These are phyloP conservation scores for Kodamaea neixiangensis DNA, from an alignment of 805 yeast species.

Conservation along the genomic window DNA sequence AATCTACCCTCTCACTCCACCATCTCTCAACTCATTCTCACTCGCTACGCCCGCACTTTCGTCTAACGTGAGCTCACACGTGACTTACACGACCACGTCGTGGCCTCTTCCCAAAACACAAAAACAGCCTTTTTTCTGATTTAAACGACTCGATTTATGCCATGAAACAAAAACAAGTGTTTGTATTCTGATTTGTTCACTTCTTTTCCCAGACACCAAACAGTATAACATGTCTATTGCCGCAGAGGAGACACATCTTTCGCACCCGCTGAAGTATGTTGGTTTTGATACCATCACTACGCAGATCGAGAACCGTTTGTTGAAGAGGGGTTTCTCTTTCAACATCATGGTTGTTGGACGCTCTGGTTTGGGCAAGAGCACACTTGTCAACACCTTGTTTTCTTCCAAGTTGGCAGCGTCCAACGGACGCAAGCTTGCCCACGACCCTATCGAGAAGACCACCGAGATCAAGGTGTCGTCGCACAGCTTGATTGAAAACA, in stretches of 20 bases:
- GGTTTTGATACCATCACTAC: constrained; percentile 96
- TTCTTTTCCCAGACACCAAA: neutral
- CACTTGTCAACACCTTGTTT: constrained; percentile 87
- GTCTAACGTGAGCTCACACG: neutral
- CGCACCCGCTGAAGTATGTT: constrained; percentile 75
- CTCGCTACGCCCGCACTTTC: neutral
- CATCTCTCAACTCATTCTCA: too few relatives aligned
- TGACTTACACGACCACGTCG: neutral
- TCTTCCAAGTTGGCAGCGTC: constrained; percentile 76
- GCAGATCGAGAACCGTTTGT: constrained; percentile 88
- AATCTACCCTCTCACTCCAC: too few relatives aligned
- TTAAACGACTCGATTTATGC: constrained; percentile 5
- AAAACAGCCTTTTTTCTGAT: constrained; percentile 5
- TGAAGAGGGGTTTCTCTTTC: constrained; percentile 92
- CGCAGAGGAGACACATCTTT: constrained; percentile 13
- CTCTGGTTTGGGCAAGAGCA: constrained; percentile 93
- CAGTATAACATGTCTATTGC: constrained; percentile 12
- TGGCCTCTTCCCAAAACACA: constrained; percentile 4
- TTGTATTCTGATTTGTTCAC: neutral
- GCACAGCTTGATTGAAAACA: constrained; percentile 79
- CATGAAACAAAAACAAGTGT: constrained; percentile 4
- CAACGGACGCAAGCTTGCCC: constrained; percentile 65
- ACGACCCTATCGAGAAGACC: constrained; percentile 80
- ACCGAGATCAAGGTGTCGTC: constrained; percentile 75
- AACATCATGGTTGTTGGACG: constrained; percentile 90